Conservation (phyloP, 2,329 filamentous ascomycete genomes). For the Dactylellina drechsleri region DNA sequence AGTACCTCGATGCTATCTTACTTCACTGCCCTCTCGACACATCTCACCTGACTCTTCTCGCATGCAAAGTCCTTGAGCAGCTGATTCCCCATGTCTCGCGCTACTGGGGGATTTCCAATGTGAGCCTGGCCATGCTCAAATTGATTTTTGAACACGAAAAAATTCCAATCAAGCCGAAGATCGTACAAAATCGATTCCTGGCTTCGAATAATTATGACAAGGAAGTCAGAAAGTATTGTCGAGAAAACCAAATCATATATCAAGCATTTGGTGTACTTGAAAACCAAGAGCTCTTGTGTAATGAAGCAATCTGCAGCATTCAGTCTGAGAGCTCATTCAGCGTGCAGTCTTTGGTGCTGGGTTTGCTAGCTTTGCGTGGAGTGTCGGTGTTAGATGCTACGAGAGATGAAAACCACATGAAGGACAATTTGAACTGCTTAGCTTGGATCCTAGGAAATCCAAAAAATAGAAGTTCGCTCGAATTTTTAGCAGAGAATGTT, state of each 20-base stretch:
- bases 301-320: slow-evolving; percentile 1
- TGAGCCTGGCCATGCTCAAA: no score
- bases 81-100: neutral
- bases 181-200: slow-evolving; percentile 13
- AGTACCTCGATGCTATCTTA: slow-evolving; percentile 11
- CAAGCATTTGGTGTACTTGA: slow-evolving; percentile 10
- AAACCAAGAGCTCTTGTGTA: slow-evolving; percentile 9
- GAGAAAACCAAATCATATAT: slow-evolving; percentile 10
- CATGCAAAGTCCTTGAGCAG: slow-evolving; percentile 17
- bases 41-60: slow-evolving; percentile 7
- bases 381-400: slow-evolving; percentile 12
- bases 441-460: no score
- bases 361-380: slow-evolving; percentile 5
- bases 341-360: neutral
- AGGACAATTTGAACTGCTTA: no score
- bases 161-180: slow-evolving; percentile 15
- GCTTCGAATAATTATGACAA: slow-evolving; percentile 8
- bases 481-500: no score
- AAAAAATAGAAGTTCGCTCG: no score
- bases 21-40: slow-evolving; percentile 13
- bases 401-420: neutral
- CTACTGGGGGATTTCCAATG: neutral
- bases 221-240: slow-evolving; percentile 11
- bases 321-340: slow-evolving; percentile 5
- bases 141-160: neutral